Percentiles rank a stretch among this genome's conserved stretches.
phyloP scores from a whole-genome alignment of 352 stramenopile species.

The Phytophthora sp. region DNA sequence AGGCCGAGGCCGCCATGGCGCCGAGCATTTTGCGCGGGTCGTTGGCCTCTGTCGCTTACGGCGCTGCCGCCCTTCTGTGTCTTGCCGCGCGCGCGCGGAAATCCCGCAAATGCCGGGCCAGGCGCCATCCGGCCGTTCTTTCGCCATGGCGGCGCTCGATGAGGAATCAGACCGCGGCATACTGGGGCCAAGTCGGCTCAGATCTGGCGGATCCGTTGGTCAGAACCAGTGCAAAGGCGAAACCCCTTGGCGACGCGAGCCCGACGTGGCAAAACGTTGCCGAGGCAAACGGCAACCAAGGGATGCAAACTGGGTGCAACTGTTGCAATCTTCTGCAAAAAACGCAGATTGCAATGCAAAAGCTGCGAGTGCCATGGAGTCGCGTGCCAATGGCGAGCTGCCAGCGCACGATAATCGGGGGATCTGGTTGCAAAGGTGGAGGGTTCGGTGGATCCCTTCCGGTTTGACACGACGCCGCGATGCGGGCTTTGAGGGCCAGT shows the following conservation, averaged over 20 bases:
- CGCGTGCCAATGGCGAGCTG: not conserved
- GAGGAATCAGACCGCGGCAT: slow-evolving; percentile 13
- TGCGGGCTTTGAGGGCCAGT: not conserved
- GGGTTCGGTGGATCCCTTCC: not conserved
- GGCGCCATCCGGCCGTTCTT: slow-evolving; percentile 6
- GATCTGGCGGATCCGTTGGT: slow-evolving; percentile 9
- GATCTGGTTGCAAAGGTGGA: slow-evolving; percentile 19
- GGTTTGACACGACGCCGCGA: slow-evolving; percentile 3
- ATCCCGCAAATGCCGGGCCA: not conserved
- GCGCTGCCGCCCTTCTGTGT: slow-evolving; percentile 1
- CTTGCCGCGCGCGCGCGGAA: not conserved
- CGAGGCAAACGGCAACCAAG: too few relatives aligned
- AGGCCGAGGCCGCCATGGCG: slow-evolving; percentile 3
- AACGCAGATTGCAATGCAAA: too few relatives aligned
- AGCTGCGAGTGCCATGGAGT: too few relatives aligned
- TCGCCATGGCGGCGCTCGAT: not conserved
- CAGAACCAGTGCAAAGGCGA: slow-evolving; percentile 18
- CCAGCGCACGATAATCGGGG: slow-evolving; percentile 1
- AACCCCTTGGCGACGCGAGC: not conserved
- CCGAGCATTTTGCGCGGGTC: slow-evolving; percentile 17
- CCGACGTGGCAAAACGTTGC: slow-evolving; percentile 7
- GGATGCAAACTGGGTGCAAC: too few relatives aligned
- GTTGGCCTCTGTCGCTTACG: not conserved
- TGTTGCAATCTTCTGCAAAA: not conserved
- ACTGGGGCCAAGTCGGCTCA: slow-evolving; percentile 26